phyloP scores from a whole-genome alignment of 169 alveolate genomes.

The Plasmodium chabaudi region DNA sequence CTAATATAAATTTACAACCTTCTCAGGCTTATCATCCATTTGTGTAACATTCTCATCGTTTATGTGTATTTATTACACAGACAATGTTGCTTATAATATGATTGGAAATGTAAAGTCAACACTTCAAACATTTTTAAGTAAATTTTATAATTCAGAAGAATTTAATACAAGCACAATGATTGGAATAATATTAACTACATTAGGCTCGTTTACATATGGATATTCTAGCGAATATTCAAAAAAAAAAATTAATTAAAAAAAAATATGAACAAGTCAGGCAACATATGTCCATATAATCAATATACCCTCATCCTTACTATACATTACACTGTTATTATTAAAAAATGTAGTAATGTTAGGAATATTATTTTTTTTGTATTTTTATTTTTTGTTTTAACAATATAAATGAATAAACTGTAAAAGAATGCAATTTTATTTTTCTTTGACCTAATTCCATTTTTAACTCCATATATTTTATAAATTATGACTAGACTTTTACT shows the following conservation, averaged over 20 bases:
- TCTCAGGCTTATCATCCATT: conserved; percentile 39
- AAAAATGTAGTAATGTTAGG: too few species aligned
- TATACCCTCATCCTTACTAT: too few species aligned
- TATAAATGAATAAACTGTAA: too few species aligned
- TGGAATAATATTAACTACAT: conserved; percentile 47
- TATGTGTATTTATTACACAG: conserved; percentile 61
- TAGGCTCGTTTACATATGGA: conserved; percentile 48
- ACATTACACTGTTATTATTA: too few species aligned
- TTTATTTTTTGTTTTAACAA: too few species aligned
- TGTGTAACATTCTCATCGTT: conserved; percentile 68
- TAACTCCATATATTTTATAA: too few species aligned
- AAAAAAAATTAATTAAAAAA: conserved; percentile 4
- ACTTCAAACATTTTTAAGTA: conserved; percentile 60
- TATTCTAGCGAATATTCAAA: conserved; percentile 47
- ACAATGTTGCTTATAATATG: conserved; percentile 67
- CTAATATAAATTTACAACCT: background rate
- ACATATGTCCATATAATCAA: too few species aligned
- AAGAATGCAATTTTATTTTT: too few species aligned
- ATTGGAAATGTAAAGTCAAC: conserved; percentile 67
- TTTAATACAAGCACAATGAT: conserved; percentile 18
- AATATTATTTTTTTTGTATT: too few species aligned
- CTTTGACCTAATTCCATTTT: too few species aligned
- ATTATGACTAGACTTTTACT: too few species aligned
- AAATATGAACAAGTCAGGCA: too few species aligned
- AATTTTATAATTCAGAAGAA: conserved; percentile 31